Percentiles rank a stretch among this genome's conserved stretches.
phyloP scores from a whole-genome alignment of 2,329 filamentous ascomycete species.

The Claviceps sp. region DNA sequence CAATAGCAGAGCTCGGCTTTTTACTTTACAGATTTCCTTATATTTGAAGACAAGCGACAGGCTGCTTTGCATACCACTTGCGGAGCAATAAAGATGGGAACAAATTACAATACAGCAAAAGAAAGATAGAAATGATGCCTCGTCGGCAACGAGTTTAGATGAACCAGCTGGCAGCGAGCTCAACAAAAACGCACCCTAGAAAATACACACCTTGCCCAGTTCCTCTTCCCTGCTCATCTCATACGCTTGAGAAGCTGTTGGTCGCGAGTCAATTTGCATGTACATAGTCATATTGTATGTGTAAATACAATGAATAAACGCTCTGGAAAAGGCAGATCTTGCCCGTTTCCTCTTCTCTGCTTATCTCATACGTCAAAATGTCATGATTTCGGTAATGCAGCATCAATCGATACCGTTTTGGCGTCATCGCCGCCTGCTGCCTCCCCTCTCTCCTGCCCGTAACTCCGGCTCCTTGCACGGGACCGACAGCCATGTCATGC shows the following conservation, averaged over 20 bases:
- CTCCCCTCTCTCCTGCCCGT: constrained; percentile 6
- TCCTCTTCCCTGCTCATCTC: constrained; percentile 39
- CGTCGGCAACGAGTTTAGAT: too few relatives aligned
- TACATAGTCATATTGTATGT: too few relatives aligned
- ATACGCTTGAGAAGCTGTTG: constrained; percentile 29
- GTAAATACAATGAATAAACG: too few relatives aligned
- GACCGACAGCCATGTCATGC: constrained; percentile 55
- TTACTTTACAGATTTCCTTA: too few relatives aligned
- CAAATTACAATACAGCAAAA: too few relatives aligned
- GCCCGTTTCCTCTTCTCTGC: constrained; percentile 25
- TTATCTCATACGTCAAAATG: constrained; percentile 56
- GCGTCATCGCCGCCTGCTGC: constrained; percentile 12
- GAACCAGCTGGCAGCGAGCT: too few relatives aligned
- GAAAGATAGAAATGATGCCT: too few relatives aligned
- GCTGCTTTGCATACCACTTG: too few relatives aligned
- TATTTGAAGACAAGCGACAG: too few relatives aligned
- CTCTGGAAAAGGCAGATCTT: constrained; percentile 23
- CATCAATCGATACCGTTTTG: constrained; percentile 51
- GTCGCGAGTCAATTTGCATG: too few relatives aligned
- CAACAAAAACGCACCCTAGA: constrained; percentile 11
- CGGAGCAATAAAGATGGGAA: too few relatives aligned
- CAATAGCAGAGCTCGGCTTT: too few relatives aligned
- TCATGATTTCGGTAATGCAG: constrained; percentile 59
- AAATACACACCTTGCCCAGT: constrained; percentile 23
- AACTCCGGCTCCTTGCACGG: constrained; percentile 35